Conservation (phyloP, 73 alveolate species). For the Paramecium tetraurelia region DNA sequence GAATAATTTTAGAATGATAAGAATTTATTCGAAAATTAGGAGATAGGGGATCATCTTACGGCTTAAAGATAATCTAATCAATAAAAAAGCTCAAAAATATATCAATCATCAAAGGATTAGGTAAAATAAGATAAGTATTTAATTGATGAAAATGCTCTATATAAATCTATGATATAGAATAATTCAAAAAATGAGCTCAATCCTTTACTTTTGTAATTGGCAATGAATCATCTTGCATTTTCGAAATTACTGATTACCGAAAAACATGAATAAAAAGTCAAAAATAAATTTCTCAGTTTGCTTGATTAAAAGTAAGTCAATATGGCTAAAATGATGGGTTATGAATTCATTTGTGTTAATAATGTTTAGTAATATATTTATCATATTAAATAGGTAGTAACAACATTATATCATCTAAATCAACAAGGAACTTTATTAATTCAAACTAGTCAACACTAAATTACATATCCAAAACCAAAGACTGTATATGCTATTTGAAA, state of each 20-base stretch:
- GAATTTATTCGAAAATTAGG: not conserved
- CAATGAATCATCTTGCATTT: not conserved
- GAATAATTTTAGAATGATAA: not conserved
- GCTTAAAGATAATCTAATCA: slow-evolving; percentile 3
- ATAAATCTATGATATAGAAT: not conserved
- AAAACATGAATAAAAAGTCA: not conserved
- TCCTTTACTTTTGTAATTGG: not conserved
- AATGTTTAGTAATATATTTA: not conserved
- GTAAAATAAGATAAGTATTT: not conserved
- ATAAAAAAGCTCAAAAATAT: not conserved
- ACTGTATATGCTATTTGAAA: not conserved
- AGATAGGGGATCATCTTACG: not conserved
- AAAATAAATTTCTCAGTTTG: not conserved
- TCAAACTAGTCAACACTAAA: not conserved
- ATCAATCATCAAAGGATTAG: not conserved
- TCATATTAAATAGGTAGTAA: not conserved
- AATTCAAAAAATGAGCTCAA: not conserved
- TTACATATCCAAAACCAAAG: not conserved
- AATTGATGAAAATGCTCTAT: not conserved
- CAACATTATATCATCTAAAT: not conserved
- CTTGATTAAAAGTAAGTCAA: not conserved
- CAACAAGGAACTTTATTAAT: not conserved
- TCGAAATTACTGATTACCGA: not conserved
- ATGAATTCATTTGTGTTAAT: slow-evolving; percentile 11
- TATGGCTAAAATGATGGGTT: not conserved